These are phyloP conservation scores for Durio zibethinus DNA, from an alignment of 345 rosid genomes.

Conservation along the genomic window DNA sequence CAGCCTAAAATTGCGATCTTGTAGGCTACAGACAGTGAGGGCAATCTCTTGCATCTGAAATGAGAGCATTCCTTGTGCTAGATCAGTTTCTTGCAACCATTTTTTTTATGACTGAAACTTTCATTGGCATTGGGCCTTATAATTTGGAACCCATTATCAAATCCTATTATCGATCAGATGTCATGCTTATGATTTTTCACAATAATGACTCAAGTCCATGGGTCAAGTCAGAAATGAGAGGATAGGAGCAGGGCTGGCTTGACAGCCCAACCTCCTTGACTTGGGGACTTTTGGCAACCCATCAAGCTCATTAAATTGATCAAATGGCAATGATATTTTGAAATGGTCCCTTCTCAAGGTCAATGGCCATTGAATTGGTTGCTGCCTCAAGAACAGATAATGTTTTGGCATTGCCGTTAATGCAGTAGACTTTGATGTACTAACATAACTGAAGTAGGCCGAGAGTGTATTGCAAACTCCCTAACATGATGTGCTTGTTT, in stretches of 20 bases:
- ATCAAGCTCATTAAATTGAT: background rate
- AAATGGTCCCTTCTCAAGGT: background rate
- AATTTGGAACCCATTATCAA: too few species aligned
- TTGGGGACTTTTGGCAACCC: background rate
- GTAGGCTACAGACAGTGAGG: too few species aligned
- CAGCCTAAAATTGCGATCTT: too few species aligned
- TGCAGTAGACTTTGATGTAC: background rate
- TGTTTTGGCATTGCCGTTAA: background rate
- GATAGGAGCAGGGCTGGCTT: background rate
- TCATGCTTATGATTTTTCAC: background rate
- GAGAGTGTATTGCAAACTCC: background rate
- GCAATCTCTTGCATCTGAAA: too few species aligned
- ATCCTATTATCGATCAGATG: too few species aligned
- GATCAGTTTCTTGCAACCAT: too few species aligned
- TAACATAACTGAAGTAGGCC: background rate
- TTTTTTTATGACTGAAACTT: too few species aligned
- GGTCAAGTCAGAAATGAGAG: background rate
- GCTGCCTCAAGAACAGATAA: background rate
- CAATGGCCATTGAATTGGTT: background rate
- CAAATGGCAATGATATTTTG: background rate
- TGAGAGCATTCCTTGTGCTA: too few species aligned
- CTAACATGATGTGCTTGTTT: background rate
- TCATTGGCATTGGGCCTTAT: too few species aligned
- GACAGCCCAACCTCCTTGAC: constrained; percentile 9
- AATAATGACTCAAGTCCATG: background rate